phyloP scores from a whole-genome alignment of 108 stramenopile species.

The Chaetoceros muelleri region DNA sequence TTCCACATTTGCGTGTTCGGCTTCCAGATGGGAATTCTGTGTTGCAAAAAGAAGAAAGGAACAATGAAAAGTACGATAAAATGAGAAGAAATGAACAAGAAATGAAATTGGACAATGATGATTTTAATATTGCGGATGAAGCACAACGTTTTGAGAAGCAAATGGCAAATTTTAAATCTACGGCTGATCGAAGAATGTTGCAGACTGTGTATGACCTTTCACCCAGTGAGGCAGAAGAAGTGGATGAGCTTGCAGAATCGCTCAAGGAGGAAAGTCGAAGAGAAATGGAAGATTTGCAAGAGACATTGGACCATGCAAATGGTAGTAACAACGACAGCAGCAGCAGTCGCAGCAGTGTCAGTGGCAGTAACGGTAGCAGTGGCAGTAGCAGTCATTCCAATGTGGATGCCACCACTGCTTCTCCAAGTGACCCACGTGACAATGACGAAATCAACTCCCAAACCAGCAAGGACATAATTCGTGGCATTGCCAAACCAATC shows the following conservation, averaged over 20 bases:
- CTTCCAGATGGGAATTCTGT: constrained; percentile 26
- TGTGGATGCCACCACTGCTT: no score
- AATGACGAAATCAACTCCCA: not conserved
- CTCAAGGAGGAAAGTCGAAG: constrained; percentile 18
- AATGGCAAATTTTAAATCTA: not conserved
- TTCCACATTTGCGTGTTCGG: constrained; percentile 19
- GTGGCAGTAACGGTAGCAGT: no score
- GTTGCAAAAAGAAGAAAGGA: constrained; percentile 19
- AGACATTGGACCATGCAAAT: not conserved
- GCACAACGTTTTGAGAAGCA: not conserved
- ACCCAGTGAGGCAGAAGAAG: not conserved
- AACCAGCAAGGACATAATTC: not conserved
- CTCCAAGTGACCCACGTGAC: not conserved
- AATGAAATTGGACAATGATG: constrained; percentile 1
- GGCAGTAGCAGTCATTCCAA: no score
- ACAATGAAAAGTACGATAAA: constrained; percentile 30
- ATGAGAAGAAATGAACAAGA: constrained; percentile 20
- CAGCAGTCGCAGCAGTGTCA: no score
- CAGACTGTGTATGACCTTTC: not conserved
- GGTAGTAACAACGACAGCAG: no score
- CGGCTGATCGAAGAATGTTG: not conserved
- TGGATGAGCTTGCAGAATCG: constrained; percentile 15
- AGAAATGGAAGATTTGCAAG: not conserved
- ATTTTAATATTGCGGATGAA: not conserved
- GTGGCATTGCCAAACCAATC: not conserved